Evolutionary conservation across 75 land plant genomes (phyloP), one percentile per base, ranked within the genome.

Genomic region (Picea sitchensis): DNA sequence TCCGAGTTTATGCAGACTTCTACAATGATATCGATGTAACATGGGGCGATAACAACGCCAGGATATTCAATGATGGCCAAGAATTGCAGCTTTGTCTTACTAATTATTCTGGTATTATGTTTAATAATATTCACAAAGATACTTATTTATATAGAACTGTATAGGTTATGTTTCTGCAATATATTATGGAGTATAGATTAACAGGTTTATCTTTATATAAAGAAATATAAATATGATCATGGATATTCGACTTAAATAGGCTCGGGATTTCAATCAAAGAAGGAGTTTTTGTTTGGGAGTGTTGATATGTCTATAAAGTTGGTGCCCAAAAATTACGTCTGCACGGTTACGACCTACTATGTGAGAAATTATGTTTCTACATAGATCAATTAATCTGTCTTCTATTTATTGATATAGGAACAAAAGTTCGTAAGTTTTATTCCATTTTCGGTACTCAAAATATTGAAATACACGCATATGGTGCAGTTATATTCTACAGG

Each of bases 241-340:
- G 41, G 41, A 38, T 38, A 38, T 38, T 38, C 4, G 41, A 38
- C 4, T 38, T 38, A 30, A 3, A 26, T 3, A 80, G 87, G 83
- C 3, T 85, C 84, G 41, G 83, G 76, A 17, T 75, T 59, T 14
- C 15, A 54, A 61, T 83, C 91, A 30, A 87, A 85, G 61, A 14
- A 31, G 36, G 0, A 15, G 0, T 87, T 74, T 76, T 77, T 90
- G 60, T 90, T 81, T 77, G 89, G 89, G 59, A 80, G 82, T 57
- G 13, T 87, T 36, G 76, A 74, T 15, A 85, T 85, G 85, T 79
- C 14, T 23, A 90, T 90, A n/a, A 90, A 90, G 80, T 76, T 90
- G 15, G 92, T 83, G 1, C 77, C 83, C 4, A 83, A 84, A 18
- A 75, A 85, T 57, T 83, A 81, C 44, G 82, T 84, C 3, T 26